phyloP scores from a whole-genome alignment of 2,329 filamentous ascomycete species.

The Colletotrichum gigasporum region DNA sequence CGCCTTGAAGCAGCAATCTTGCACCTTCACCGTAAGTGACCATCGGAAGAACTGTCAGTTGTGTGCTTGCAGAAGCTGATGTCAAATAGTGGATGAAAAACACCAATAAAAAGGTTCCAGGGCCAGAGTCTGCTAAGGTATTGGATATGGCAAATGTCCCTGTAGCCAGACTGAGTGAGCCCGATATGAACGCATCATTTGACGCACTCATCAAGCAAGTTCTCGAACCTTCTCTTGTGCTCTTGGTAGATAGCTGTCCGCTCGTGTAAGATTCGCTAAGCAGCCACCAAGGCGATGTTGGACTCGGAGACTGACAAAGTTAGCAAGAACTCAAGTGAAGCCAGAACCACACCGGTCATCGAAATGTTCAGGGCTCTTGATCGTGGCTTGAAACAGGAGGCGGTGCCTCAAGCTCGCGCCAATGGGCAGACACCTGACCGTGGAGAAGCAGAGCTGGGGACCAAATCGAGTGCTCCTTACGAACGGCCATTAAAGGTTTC shows the following conservation, averaged over 20 bases:
- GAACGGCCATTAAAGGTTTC: not conserved
- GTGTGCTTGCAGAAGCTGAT: not conserved
- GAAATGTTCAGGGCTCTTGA: not conserved
- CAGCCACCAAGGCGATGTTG: not conserved
- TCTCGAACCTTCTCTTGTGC: not conserved
- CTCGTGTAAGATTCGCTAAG: not conserved
- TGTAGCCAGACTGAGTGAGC: too few relatives aligned
- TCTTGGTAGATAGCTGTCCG: not conserved
- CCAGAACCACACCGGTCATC: not conserved
- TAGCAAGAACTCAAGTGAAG: not conserved
- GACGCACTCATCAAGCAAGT: not conserved
- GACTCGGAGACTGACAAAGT: not conserved
- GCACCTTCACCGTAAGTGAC: slow-evolving; percentile 34
- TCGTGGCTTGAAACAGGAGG: not conserved
- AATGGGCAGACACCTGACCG: too few relatives aligned
- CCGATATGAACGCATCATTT: not conserved
- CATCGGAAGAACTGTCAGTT: too few relatives aligned
- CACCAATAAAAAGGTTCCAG: not conserved
- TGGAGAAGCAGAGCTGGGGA: too few relatives aligned
- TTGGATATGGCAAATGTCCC: too few relatives aligned
- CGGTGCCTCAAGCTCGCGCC: not conserved
- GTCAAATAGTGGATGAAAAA: not conserved
- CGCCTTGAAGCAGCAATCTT: slow-evolving; percentile 23
- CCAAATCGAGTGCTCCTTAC: not conserved
- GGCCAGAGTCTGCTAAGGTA: not conserved